phyloP scores from a whole-genome alignment of 2,329 filamentous ascomycete species.

The Colletotrichum euphorbiae region DNA sequence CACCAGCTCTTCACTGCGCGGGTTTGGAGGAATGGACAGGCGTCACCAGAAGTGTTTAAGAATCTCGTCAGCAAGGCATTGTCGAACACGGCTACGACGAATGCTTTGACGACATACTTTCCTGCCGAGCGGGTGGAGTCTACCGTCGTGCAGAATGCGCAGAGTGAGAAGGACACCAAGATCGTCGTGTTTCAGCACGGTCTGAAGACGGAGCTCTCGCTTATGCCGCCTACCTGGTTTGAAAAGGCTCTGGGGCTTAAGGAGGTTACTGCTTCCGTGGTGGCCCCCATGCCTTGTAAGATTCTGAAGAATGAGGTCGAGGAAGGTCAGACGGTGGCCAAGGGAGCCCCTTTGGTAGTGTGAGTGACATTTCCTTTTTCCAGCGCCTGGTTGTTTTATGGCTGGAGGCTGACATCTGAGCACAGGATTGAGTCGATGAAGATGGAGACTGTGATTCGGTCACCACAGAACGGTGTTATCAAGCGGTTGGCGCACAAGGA shows the following conservation, averaged over 20 bases:
- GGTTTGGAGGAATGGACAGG: constrained; percentile 56
- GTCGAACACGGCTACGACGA: constrained; percentile 45
- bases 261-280: constrained; percentile 83
- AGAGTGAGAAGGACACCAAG: constrained; percentile 65
- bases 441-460: constrained; percentile 87
- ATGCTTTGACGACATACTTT: constrained; percentile 78
- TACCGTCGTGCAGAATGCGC: constrained; percentile 74
- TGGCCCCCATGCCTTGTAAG: constrained; percentile 98
- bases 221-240: constrained; percentile 80
- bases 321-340: constrained; percentile 84
- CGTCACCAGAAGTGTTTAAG: constrained; percentile 54
- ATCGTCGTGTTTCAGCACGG: constrained; percentile 83
- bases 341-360: constrained; percentile 89
- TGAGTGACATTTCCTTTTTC: constrained; percentile 54
- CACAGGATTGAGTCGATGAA: constrained; percentile 85
- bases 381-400: neutral
- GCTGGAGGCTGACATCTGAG: constrained; percentile 43
- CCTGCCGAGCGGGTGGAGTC: constrained; percentile 83
- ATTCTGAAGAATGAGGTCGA: constrained; percentile 88
- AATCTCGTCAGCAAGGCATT: constrained; percentile 58
- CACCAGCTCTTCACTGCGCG: constrained; percentile 60
- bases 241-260: constrained; percentile 88
- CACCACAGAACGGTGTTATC: constrained; percentile 77
- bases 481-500: constrained; percentile 79
- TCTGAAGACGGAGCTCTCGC: constrained; percentile 66